Evolutionary conservation across 306 rosid species (phyloP), one percentile per base, ranked within the genome.

Genomic region (Hippophae tibetana): DNA sequence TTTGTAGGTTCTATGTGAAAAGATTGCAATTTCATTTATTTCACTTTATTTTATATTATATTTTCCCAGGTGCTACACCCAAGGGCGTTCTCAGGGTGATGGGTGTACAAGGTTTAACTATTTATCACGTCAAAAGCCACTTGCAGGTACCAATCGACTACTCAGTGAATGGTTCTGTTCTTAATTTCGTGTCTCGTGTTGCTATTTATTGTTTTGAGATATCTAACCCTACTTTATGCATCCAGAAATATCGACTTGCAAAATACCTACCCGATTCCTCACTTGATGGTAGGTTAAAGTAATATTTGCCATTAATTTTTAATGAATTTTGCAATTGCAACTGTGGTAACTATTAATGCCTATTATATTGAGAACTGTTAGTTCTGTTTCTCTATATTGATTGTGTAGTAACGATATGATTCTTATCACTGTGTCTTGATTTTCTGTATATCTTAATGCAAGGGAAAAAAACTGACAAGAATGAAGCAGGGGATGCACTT

Each of bases 31-130:
- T 31, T 31, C 38, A 31, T 31, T 31, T 31, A 31, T 31, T 31
- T 4, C 38, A 31, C 5, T 46, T 54, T 42, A 8, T 50, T 44
- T 57, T 26, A 45, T 62, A 13, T 62, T 23, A 23, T 14, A 62
- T 44, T 69, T 75, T 60, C 25, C 43, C 71, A 92, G 99, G 95
- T 64, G 99, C 99, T 61, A 92, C 99, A 23, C 99, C 99, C 50
- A 92, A 92, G 75, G 99, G 99, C 23, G 99, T 92, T 56, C 94
- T 92, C 63, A 81, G 95, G 86, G 96, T 85, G 62, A 92, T 92
- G 94, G 99, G 99, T 59, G 95, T 92, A 64, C 95, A 85, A 73
- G 90, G 96, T 74, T 77, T 92, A 69, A 92, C 99, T 40, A 92
- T 92, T 69, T 92, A 92, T 75, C 99, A 92, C 65, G 96, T 92